phyloP scores from a whole-genome alignment of 73 alveolate species.

The Paramecium primaurelia region DNA sequence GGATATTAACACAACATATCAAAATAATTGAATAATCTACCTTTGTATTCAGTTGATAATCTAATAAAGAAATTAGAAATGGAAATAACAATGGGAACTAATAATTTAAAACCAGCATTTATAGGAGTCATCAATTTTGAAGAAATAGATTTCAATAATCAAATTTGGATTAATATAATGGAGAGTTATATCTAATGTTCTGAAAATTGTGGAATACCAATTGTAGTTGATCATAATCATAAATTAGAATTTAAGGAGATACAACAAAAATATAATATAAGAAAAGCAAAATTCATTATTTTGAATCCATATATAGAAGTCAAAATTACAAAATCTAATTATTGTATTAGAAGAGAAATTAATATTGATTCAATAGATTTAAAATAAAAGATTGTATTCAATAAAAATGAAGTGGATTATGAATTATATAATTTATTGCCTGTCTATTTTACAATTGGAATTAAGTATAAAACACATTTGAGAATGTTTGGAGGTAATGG shows the following conservation, averaged over 20 bases:
- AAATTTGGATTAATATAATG: background rate
- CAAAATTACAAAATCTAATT: background rate
- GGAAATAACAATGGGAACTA: slow-evolving; percentile 20
- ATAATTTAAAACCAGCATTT: slow-evolving; percentile 3
- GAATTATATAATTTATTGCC: background rate
- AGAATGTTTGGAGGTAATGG: background rate
- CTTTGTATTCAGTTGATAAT: background rate
- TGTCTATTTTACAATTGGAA: background rate
- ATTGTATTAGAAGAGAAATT: background rate
- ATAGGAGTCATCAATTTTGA: background rate
- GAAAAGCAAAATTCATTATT: background rate
- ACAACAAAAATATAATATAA: background rate
- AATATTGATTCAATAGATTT: background rate
- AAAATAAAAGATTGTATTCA: background rate
- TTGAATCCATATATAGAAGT: background rate
- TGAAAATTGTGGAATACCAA: background rate
- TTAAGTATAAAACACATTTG: background rate
- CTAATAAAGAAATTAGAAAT: background rate
- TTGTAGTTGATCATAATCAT: background rate
- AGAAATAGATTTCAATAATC: background rate
- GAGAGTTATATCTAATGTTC: background rate
- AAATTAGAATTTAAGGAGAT: background rate
- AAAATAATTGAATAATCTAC: background rate
- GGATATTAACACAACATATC: background rate
- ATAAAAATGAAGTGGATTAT: background rate